These are phyloP conservation scores for Phytopythium helicoides DNA, from an alignment of 352 stramenopile species.

Conservation along the genomic window DNA sequence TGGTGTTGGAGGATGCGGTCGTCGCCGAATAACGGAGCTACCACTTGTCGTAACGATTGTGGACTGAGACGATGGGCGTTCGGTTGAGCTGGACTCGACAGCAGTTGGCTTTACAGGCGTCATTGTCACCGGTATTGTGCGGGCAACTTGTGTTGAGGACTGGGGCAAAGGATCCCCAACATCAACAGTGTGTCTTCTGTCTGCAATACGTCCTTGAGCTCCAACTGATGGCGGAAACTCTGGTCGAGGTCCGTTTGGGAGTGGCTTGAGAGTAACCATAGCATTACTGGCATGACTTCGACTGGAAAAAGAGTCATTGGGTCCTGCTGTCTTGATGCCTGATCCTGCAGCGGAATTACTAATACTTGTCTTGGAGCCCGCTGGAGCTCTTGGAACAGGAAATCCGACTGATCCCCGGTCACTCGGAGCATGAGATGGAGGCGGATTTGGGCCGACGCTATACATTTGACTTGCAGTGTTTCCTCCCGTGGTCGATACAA, in stretches of 20 bases:
- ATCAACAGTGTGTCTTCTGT: neutral
- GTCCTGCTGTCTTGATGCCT: neutral
- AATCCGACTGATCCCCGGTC: conserved; percentile 13
- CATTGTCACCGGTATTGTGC: too few relatives aligned
- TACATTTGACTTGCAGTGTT: conserved; percentile 11
- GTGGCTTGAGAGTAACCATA: conserved; percentile 6
- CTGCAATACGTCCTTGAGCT: conserved; percentile 6
- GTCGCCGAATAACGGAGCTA: conserved; percentile 15
- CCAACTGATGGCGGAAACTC: conserved; percentile 13
- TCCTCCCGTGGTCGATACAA: conserved; percentile 33
- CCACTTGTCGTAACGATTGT: conserved; percentile 19
- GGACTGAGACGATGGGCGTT: conserved; percentile 7
- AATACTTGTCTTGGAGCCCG: conserved; percentile 17
- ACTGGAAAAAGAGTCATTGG: neutral
- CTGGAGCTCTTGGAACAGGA: conserved; percentile 11
- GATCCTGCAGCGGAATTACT: conserved; percentile 3
- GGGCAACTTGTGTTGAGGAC: neutral
- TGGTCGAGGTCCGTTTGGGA: conserved; percentile 14
- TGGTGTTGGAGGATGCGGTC: conserved; percentile 9
- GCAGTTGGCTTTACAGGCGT: neutral
- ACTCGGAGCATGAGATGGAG: conserved; percentile 12
- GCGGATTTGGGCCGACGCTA: conserved; percentile 20
- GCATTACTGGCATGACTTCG: conserved; percentile 1
- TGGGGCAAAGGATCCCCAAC: conserved; percentile 11
- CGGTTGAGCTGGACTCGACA: conserved; percentile 8